These are phyloP conservation scores for Penicillium sp. DNA, from an alignment of 2,329 filamentous ascomycete species.

Conservation along the genomic window DNA sequence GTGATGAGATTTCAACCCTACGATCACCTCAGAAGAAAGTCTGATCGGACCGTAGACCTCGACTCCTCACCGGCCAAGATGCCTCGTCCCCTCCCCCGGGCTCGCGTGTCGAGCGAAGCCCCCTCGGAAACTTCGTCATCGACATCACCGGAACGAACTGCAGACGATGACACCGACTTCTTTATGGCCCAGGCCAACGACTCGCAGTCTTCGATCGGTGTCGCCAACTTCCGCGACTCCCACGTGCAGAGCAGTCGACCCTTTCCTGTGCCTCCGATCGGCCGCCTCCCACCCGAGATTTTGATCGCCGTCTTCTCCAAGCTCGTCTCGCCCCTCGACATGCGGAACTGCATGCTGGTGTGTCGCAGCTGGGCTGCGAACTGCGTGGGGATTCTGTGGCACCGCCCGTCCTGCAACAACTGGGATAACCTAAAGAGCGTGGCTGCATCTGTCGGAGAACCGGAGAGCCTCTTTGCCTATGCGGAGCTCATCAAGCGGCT, in stretches of 20 bases:
- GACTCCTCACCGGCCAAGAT: constrained; percentile 24
- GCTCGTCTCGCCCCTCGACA: constrained; percentile 70
- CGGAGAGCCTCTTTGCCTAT: constrained; percentile 82
- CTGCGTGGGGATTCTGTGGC: constrained; percentile 90
- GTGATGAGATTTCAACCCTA: constrained; percentile 22
- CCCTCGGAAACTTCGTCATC: constrained; percentile 46
- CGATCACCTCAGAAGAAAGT: constrained; percentile 11
- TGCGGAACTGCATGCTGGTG: constrained; percentile 88
- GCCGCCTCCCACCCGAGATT: constrained; percentile 86
- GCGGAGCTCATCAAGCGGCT: constrained; percentile 86
- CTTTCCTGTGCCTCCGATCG: constrained; percentile 59
- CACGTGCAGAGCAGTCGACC: constrained; percentile 56
- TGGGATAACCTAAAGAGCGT: constrained; percentile 80
- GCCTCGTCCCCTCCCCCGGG: constrained; percentile 37
- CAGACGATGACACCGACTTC: constrained; percentile 90
- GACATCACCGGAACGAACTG: constrained; percentile 54
- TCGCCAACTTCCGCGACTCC: constrained; percentile 74
- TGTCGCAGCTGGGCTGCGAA: constrained; percentile 91
- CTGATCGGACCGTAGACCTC: constrained; percentile 7
- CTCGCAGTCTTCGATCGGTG: constrained; percentile 85
- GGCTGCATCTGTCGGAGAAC: constrained; percentile 70
- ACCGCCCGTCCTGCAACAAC: constrained; percentile 83
- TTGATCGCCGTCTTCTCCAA: constrained; percentile 90
- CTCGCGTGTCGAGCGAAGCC: constrained; percentile 40
- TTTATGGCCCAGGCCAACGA: constrained; percentile 81